Percentiles rank a stretch among this genome's conserved stretches.
Conservation (phyloP, 805 yeast genomes). For the Starmerella floris region DNA sequence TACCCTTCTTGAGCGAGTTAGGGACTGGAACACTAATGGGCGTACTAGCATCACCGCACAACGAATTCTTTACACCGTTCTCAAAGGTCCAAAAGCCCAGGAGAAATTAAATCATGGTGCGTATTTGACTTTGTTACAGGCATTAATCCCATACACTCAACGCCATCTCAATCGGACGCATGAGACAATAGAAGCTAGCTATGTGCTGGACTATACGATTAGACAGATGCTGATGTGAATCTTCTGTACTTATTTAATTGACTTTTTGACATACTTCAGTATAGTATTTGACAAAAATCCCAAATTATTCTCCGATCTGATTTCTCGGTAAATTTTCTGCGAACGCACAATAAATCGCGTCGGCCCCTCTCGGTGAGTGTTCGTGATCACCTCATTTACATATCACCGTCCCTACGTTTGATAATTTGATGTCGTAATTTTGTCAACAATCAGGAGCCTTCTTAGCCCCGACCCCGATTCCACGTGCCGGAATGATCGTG, state of each 20-base stretch:
- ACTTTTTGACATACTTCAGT: too few species aligned
- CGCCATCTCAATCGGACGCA: conserved; percentile 71
- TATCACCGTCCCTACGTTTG: too few species aligned
- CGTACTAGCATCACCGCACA: conserved; percentile 72
- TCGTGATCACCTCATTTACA: too few species aligned
- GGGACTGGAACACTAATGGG: conserved; percentile 93
- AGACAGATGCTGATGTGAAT: conserved; percentile 38
- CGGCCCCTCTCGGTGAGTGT: too few species aligned
- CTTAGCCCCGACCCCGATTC: too few species aligned
- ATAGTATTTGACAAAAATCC: too few species aligned
- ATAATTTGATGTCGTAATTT: too few species aligned
- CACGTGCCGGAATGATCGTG: too few species aligned
- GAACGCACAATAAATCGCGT: too few species aligned
- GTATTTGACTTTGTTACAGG: conserved; percentile 54
- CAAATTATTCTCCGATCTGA: too few species aligned
- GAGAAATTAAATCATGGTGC: conserved; percentile 48
- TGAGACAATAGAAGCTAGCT: conserved; percentile 73
- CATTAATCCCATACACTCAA: conserved; percentile 77
- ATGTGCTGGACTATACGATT: conserved; percentile 68
- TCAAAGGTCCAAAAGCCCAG: conserved; percentile 38
- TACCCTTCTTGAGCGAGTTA: conserved; percentile 53
- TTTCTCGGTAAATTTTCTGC: too few species aligned
- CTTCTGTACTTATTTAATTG: background rate
- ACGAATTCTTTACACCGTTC: conserved; percentile 51
- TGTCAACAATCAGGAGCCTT: too few species aligned